Evolutionary conservation across 768 basidiomycete genomes (phyloP), one percentile per base, ranked within the genome.

Genomic region (Trametopsis cervina): DNA sequence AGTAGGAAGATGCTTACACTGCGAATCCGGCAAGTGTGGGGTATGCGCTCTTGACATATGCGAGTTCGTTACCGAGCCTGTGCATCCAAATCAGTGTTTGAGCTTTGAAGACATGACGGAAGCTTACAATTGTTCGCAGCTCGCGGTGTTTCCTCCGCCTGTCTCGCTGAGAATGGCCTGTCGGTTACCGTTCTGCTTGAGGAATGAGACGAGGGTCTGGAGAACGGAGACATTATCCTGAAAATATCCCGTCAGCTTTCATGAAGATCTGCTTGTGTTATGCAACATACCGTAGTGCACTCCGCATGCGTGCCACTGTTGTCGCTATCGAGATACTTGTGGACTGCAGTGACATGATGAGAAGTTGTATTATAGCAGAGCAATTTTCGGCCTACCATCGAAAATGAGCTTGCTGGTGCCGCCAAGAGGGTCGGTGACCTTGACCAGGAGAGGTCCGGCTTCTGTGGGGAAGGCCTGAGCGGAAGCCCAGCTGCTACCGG

Each of bases 11-110:
- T 27, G 44, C 53, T 42, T 54, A 54, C 53, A 72, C 66, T 17
- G 74, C 65, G 66, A 76, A 80, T n/a, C 78, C 78, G 29, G 66
- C 62, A 38, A 76, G 64, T 29, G 57, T 69, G 21, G 66, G 65
- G 47, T 69, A 71, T 50, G 71, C 65, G 7, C 59, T 57, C 54
- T 74, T 72, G 41, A 78, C 65, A 55, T 65, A 76, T 1, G 70
- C 68, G 18, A 80, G 68, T 49, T 75, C 66, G 29, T 63, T 53
- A 9, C 60, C 62, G 12, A 80, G 59, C 46, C 72, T 73, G 45
- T 10, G 39, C 18, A 24, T n/a, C 4, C 11, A 50, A n/a, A 23
- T 44, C 17, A 54, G 46, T 25, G 20, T 33, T 11, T 7, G 7
- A 26, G 3, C 17, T 3, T 46, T 38, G 55, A 54, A 49, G 50